Base-by-base conservation (phyloP, 1,284 basidiomycete genomes). In the Fomitopsis pinicola region DNA sequence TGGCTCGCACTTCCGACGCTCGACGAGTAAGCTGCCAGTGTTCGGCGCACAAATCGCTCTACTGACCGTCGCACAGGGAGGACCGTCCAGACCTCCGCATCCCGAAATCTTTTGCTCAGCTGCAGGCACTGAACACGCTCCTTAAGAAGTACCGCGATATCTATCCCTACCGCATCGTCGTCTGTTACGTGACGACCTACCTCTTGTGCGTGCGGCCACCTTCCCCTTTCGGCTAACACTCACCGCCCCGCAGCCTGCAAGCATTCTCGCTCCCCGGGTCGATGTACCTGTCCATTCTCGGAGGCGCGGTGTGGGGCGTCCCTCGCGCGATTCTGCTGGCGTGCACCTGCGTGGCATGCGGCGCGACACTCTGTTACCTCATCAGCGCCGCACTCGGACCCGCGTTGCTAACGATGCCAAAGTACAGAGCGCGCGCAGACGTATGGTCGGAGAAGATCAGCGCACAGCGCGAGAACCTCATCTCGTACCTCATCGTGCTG, bases 211-310 rank as follows among this genome's bases (percentile, higher is more conserved):
- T 80, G 56, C 55, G 59, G n/a, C 36, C 55, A 63, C 38, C 54
- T 56, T 5, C 22, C 54, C 19, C 14, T 33, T 42, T 26, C 26
- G 30, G 26, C 26, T 26, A 30, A 33, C 64, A 66, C 67, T 61
- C 46, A 63, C 57, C 54, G 65, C 71, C 62, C 15, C 60, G 55
- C 72, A 95, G 94, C 76, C 82, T 98, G 4, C 97, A 99, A 80
- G 94, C 95, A 0, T 99, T 98, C 76, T 95, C 94, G 2, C 83
- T 99, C 5, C 97, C 97, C 0, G 97, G 97, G 0, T 97, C 94
- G 26, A 98, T 98, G 96, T 99, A 99, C 74, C 86, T 99, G 63
- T 95, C 94, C 57, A 98, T 98, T 71, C 87, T 98, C 8, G 95
- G 93, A 14, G 97, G 97, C 36, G 97, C 97, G 0, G 89, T 98